A percentile compares a stretch with the other conserved stretches of the same genome.
Conservation (phyloP, 805 yeast species). For the Tetrapisispora pingtungensis region DNA sequence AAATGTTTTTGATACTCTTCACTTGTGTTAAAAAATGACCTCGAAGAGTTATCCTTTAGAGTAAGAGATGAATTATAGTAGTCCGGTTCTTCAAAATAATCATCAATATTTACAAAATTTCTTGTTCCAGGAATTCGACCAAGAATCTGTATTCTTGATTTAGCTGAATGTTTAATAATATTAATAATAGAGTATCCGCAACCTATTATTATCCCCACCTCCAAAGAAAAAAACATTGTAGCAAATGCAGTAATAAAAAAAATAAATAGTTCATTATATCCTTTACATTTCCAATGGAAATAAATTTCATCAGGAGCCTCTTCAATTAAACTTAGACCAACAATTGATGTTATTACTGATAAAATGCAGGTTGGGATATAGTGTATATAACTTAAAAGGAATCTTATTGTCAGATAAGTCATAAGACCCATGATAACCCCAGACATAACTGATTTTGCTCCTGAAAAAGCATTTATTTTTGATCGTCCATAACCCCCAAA, state of each 20-base stretch:
- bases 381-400: slow-evolving; percentile 51
- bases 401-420: slow-evolving; percentile 55
- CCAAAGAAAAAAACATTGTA: slow-evolving; percentile 68
- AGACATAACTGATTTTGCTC: slow-evolving; percentile 78
- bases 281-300: slow-evolving; percentile 64
- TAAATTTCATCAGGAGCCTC: slow-evolving; percentile 73
- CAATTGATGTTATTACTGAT: slow-evolving; percentile 68
- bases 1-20: slow-evolving; percentile 5
- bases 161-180: slow-evolving; percentile 70
- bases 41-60: no score
- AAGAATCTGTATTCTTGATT: slow-evolving; percentile 74
- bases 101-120: slow-evolving; percentile 64
- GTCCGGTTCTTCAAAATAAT: slow-evolving; percentile 33
- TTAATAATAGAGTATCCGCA: slow-evolving; percentile 68
- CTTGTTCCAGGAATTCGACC: slow-evolving; percentile 56
- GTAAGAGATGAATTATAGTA: slow-evolving; percentile 1
- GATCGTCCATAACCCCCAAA: slow-evolving; percentile 96
- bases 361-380: slow-evolving; percentile 71
- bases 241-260: slow-evolving; percentile 53
- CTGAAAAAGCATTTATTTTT: slow-evolving; percentile 76
- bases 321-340: slow-evolving; percentile 66
- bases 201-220: slow-evolving; percentile 85
- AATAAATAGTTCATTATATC: slow-evolving; percentile 67
- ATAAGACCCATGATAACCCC: slow-evolving; percentile 74
- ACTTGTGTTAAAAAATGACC: neutral